These are phyloP conservation scores for Fusarium domesticum DNA, from an alignment of 2,329 filamentous ascomycete species.

Conservation along the genomic window DNA sequence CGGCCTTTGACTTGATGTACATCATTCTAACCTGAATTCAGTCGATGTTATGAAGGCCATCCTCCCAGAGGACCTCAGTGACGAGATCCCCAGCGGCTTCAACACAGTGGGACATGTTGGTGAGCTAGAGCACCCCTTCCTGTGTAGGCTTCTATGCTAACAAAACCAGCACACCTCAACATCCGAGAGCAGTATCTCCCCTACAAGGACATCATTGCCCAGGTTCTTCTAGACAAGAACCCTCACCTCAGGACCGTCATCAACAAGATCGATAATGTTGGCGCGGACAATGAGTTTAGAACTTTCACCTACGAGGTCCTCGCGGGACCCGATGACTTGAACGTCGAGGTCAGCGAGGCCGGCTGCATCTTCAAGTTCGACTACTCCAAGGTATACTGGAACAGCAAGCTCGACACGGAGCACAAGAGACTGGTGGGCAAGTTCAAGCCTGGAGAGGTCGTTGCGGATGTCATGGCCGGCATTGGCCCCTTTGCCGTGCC, in stretches of 20 bases:
- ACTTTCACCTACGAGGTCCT: constrained; percentile 93
- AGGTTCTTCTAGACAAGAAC: constrained; percentile 90
- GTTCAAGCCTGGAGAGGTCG: constrained; percentile 81
- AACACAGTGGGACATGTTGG: constrained; percentile 84
- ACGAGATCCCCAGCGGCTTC: constrained; percentile 82
- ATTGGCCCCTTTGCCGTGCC: constrained; percentile 94
- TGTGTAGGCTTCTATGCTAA: constrained; percentile 2
- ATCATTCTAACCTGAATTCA: constrained; percentile 34
- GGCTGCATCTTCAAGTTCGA: constrained; percentile 88
- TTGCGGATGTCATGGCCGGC: constrained; percentile 96
- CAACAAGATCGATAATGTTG: constrained; percentile 91
- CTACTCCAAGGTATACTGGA: constrained; percentile 98
- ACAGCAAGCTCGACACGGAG: constrained; percentile 84
- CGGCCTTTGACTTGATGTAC: not conserved
- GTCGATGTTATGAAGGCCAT: constrained; percentile 81
- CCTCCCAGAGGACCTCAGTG: constrained; percentile 74
- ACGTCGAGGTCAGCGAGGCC: constrained; percentile 79
- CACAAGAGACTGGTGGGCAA: constrained; percentile 74
- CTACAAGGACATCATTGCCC: constrained; percentile 81
- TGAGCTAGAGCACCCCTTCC: constrained; percentile 39
- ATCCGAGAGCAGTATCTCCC: constrained; percentile 77
- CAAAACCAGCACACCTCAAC: constrained; percentile 74
- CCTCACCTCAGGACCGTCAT: constrained; percentile 80
- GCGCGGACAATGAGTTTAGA: constrained; percentile 78
- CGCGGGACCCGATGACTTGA: constrained; percentile 74